Conservation (phyloP, 2,329 filamentous ascomycete species). For the Fusarium veterinarium region DNA sequence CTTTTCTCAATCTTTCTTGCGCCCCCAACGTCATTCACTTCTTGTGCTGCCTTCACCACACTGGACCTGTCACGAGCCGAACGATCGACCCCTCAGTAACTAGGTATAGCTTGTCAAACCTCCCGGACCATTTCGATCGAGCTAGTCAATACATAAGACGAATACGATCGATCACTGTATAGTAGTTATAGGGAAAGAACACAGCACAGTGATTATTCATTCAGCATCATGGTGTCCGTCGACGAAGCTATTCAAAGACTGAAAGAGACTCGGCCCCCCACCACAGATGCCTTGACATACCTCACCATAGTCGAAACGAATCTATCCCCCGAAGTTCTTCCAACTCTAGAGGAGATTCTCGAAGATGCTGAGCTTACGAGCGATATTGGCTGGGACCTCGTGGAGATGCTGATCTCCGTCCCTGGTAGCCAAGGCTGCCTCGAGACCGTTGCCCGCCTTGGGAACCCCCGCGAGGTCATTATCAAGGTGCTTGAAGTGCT, state of each 20-base stretch:
- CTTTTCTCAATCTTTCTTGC: neutral
- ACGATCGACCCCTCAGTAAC: slow-evolving; percentile 27
- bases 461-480: slow-evolving; percentile 84
- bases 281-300: slow-evolving; percentile 78
- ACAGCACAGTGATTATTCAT: neutral
- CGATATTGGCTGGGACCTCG: slow-evolving; percentile 86
- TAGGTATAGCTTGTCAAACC: slow-evolving; percentile 6
- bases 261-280: slow-evolving; percentile 61
- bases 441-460: slow-evolving; percentile 78
- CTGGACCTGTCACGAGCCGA: slow-evolving; percentile 7
- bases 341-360: slow-evolving; percentile 74
- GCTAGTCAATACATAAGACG: slow-evolving; percentile 8
- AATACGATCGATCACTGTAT: neutral
- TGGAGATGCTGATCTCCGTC: slow-evolving; percentile 77
- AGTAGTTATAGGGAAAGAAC: neutral
- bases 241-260: slow-evolving; percentile 59
- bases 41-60: neutral
- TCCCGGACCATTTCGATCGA: slow-evolving; percentile 3
- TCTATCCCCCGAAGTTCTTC: slow-evolving; percentile 73
- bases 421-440: slow-evolving; percentile 77
- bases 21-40: neutral
- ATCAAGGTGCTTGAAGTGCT: slow-evolving; percentile 82
- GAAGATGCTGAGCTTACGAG: slow-evolving; percentile 75
- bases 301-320: slow-evolving; percentile 82
- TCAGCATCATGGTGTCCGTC: slow-evolving; percentile 47